These are phyloP conservation scores for Penicillium polonicum DNA, from an alignment of 2,329 filamentous ascomycete genomes.

Conservation along the genomic window DNA sequence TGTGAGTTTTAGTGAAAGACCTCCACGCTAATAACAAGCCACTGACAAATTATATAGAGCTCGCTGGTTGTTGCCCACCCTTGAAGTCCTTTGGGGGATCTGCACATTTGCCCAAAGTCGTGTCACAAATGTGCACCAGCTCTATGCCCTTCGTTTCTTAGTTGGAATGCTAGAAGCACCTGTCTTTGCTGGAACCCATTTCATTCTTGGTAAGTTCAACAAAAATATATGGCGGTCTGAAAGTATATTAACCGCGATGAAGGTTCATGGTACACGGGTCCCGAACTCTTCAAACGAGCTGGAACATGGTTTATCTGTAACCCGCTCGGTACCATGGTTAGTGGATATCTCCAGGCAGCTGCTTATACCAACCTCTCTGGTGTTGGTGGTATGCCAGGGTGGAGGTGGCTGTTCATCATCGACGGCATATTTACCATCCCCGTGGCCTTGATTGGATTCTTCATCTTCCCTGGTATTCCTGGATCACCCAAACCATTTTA, in stretches of 20 bases:
- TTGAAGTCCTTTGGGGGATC: conserved; percentile 37
- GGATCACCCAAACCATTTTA: conserved; percentile 44
- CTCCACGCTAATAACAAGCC: neutral
- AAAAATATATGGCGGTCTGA: neutral
- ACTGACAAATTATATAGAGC: conserved; percentile 14
- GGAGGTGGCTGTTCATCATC: conserved; percentile 59
- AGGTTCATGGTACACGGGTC: conserved; percentile 45
- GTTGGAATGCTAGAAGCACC: conserved; percentile 37
- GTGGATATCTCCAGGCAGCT: conserved; percentile 57
- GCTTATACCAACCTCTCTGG: conserved; percentile 55
- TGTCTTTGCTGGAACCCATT: conserved; percentile 36
- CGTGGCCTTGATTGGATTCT: conserved; percentile 54
- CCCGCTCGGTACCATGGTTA: conserved; percentile 56
- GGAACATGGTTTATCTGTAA: conserved; percentile 56
- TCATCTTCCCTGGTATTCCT: conserved; percentile 48
- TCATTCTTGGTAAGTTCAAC: conserved; percentile 27
- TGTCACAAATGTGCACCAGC: conserved; percentile 33
- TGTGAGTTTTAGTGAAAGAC: conserved; percentile 17
- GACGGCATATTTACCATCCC: conserved; percentile 58
- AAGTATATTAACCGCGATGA: neutral
- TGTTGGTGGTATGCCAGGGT: conserved; percentile 50
- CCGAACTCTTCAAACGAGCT: conserved; percentile 54
- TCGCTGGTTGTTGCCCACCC: conserved; percentile 30
- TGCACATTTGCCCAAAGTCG: conserved; percentile 37
- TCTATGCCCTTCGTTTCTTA: conserved; percentile 37